phyloP scores from a whole-genome alignment of 768 basidiomycete species.

The Mycena maculata region DNA sequence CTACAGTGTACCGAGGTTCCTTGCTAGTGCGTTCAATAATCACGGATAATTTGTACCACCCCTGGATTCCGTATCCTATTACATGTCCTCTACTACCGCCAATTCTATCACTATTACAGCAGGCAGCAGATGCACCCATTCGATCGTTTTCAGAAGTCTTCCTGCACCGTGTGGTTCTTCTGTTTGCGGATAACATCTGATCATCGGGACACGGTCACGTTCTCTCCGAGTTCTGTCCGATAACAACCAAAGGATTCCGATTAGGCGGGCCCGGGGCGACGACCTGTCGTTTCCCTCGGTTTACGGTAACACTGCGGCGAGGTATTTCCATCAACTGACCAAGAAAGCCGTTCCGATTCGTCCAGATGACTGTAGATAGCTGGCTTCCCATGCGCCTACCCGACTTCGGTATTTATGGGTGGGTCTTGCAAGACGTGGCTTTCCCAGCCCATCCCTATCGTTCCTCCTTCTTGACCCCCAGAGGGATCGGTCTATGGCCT shows the following conservation, averaged over 20 bases:
- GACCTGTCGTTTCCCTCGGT: slow-evolving; percentile 6
- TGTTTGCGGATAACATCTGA: slow-evolving; percentile 6
- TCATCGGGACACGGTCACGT: slow-evolving; percentile 31
- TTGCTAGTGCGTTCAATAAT: slow-evolving; percentile 33
- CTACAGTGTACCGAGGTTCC: slow-evolving; percentile 29
- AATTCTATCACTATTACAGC: slow-evolving; percentile 8
- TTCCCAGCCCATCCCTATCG: slow-evolving; percentile 13
- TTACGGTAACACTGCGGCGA: slow-evolving; percentile 23
- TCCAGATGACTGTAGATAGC: background rate
- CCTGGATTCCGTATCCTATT: slow-evolving; percentile 18
- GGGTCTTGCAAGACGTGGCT: background rate
- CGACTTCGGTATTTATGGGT: slow-evolving; percentile 16
- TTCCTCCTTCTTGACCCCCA: slow-evolving; percentile 3
- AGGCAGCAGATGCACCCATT: too few relatives aligned
- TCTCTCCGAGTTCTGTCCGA: slow-evolving; percentile 26
- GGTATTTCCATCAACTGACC: slow-evolving; percentile 32
- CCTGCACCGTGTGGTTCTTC: background rate
- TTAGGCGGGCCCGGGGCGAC: background rate
- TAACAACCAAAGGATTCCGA: slow-evolving; percentile 7
- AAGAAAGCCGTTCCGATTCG: slow-evolving; percentile 26
- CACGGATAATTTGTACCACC: slow-evolving; percentile 37
- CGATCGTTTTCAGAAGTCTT: background rate
- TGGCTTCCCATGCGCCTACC: slow-evolving; percentile 17
- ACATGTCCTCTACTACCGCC: slow-evolving; percentile 5
- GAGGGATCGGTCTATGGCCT: slow-evolving; percentile 23